Evolutionary conservation across 441 rosid species (phyloP), one percentile per base, ranked within the genome.

Genomic region (Populus hybrid): DNA sequence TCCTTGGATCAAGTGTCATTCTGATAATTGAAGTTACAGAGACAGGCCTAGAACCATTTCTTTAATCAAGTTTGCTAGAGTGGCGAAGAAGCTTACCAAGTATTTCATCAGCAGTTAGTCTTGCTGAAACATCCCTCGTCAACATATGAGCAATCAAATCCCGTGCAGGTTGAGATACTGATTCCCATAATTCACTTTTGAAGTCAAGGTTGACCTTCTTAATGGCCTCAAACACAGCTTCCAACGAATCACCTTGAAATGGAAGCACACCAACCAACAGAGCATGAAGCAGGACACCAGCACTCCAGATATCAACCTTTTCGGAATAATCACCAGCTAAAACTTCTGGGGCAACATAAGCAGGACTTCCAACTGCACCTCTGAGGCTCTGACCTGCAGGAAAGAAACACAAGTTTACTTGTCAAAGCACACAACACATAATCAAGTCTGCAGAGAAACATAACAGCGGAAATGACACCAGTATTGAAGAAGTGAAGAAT

Each of bases 221-320:
- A 54, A 92, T 88, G 38, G 93, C 98, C 78, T 88, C 90, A 73
- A 90, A 93, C 24, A 93, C 89, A 69, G 87, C 89, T 69, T 84
- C 89, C 79, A 88, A 77, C 42, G 95, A 88, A 69, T 88, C 90
- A 78, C 98, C 96, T 80, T 88, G 90, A 83, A 93, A 93, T 26
- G 98, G 98, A 75, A 89, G 93, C 83, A 67, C 79, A 67, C 92
- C 92, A 76, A 89, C 82, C 86, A 93, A 85, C 67, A 93, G 88
- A 36, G 88, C 93, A 77, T 90, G 89, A 40, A 93, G 80, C 40
- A 91, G 91, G 73, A 93, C 93, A 46, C 98, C 98, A n/a, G 92
- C 96, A 79, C 96, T 90, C 98, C 96, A 91, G 77, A 91, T 81
- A 82, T 91, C 98, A 36, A 91, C 93, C 80, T 93, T 91, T 89